A percentile compares a stretch with the other conserved stretches of the same genome.
Evolutionary conservation across 805 yeast species (phyloP).

Genomic region (Hanseniaspora valbyensis): DNA sequence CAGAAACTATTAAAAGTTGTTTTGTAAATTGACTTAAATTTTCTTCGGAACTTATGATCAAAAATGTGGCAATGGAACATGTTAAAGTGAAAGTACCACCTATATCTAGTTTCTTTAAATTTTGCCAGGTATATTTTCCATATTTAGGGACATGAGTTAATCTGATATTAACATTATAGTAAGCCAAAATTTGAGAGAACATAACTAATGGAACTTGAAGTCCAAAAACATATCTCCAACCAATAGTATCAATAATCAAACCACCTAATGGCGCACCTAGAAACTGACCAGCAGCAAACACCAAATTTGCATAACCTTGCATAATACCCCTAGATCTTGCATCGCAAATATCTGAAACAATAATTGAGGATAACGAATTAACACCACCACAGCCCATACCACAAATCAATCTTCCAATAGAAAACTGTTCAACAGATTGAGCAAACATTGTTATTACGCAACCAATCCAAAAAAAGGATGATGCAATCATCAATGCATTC

Average conservation of each 20-base stretch:
- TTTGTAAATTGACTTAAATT: conserved; percentile 33
- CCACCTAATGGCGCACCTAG: conserved; percentile 62
- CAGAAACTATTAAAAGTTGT: conserved; percentile 26
- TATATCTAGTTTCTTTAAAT: conserved; percentile 52
- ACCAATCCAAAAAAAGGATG: conserved; percentile 36
- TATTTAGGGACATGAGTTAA: conserved; percentile 42
- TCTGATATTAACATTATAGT: conserved; percentile 32
- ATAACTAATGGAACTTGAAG: conserved; percentile 39
- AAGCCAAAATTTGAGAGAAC: conserved; percentile 31
- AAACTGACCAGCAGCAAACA: conserved; percentile 64
- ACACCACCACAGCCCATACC: conserved; percentile 93
- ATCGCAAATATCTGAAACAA: conserved; percentile 66
- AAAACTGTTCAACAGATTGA: conserved; percentile 29
- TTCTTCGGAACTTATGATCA: conserved; percentile 38
- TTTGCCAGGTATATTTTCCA: conserved; percentile 35
- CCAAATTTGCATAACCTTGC: conserved; percentile 73
- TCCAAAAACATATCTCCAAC: conserved; percentile 54
- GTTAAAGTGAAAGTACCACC: conserved; percentile 57
- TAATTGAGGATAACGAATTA: conserved; percentile 60
- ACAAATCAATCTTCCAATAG: conserved; percentile 55
- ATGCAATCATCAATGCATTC: conserved; percentile 33
- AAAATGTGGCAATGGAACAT: conserved; percentile 35
- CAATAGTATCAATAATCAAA: conserved; percentile 41
- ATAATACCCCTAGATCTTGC: conserved; percentile 65
- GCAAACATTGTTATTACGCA: conserved; percentile 35